A percentile compares a stretch with the other conserved stretches of the same genome.
Evolutionary conservation across 257 asterid genomes (phyloP).

Genomic region (Solanum pimpinellifolium): DNA sequence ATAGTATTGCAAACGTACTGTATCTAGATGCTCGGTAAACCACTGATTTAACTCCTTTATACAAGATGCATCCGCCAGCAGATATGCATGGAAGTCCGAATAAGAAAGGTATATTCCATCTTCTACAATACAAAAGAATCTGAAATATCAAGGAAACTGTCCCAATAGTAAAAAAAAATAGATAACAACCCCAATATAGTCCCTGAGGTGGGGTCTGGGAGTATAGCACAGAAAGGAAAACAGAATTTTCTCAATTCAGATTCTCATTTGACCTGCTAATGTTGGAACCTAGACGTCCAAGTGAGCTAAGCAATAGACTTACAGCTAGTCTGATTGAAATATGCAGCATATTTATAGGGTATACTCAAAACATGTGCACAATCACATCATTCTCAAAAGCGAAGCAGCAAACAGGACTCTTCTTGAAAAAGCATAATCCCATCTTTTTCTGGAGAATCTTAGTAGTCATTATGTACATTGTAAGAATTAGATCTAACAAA

Average conservation of each 20-base stretch:
- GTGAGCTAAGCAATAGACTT: neutral
- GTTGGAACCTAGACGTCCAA: neutral
- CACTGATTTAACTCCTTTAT: constrained; percentile 87
- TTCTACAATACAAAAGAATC: constrained; percentile 34
- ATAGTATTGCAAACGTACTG: constrained; percentile 31
- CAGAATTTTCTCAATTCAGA: neutral
- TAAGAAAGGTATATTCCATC: constrained; percentile 81
- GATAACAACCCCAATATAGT: neutral
- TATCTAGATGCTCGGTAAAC: constrained; percentile 78
- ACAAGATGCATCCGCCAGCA: constrained; percentile 71
- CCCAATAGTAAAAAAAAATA: neutral
- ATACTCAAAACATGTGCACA: neutral
- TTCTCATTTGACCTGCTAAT: neutral
- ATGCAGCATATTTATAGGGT: neutral
- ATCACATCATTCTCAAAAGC: neutral
- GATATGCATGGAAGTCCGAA: constrained; percentile 73
- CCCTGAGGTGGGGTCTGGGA: neutral
- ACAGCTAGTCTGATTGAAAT: neutral
- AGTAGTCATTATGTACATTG: neutral
- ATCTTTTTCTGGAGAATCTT: neutral
- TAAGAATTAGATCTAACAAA: neutral
- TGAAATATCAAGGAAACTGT: neutral
- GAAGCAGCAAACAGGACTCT: neutral
- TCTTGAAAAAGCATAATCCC: neutral
- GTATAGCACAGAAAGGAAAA: neutral